Base-by-base conservation (phyloP, 2,329 filamentous ascomycete species). In the Fusarium denticulatum region DNA sequence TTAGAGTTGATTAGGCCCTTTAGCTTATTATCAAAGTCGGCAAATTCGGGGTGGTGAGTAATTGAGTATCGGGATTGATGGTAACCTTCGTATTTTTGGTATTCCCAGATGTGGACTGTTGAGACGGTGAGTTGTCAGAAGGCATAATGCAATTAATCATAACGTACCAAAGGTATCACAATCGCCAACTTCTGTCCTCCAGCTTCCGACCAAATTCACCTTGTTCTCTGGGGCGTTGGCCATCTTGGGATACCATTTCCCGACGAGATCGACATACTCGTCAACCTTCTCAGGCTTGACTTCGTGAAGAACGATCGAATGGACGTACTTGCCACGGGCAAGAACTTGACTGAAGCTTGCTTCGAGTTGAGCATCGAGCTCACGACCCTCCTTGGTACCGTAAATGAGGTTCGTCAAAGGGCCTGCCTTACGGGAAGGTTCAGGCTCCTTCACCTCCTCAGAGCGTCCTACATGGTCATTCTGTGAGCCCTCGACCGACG, bases 101-200 rank as follows among this genome's bases (percentile, higher is more conserved):
- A 99, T 83, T 99, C 96, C 96, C 96, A 99, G 79, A 99, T 99
- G 82, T 99, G 96, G 57, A 99, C 96, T 98, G 78, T 59, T 49
- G 24, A 45, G 26, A 56, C 52, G 62, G 42, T 78, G 36, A 78
- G 67, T 49, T n/a, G 71, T 20, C 47, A 57, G 20, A 45, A 39
- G 10, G 15, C 26, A 26, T 20, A 13, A 10, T 32, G n/a, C 26
- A n/a, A 24, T 49, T 39, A 40, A 52, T 45, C 22, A 37, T 32
- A 36, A 82, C 90, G 70, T 89, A 97, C 95, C 91, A 84, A 99
- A 99, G 0, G 95, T 98, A 80, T 99, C 95, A 81, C 94, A 97
- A 79, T 99, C 96, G 71, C 96, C 96, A 58, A 99, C 95, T 83
- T 99, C 96, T 22, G 95, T 98, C 83, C 96, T 91, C 96, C 96